Evolutionary conservation across 75 land plant genomes (phyloP), one percentile per base, ranked within the genome.

Genomic region (Pinus tabuliformis): DNA sequence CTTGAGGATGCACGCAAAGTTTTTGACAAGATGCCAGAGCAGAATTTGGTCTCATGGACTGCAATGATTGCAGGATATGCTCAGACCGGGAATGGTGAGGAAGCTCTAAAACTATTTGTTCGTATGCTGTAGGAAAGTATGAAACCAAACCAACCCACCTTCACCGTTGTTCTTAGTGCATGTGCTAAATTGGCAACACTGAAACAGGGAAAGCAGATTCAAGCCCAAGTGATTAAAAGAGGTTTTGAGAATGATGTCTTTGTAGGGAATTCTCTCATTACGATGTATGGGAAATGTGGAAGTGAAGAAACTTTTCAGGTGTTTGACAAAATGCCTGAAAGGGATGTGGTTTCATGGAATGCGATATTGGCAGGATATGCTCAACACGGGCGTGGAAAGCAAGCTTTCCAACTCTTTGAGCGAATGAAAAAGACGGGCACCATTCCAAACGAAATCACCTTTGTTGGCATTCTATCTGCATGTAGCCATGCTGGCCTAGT

Each of bases 281-380:
- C 78, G 62, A 90, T 87, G 74, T 89, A 92, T 74, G 86, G 87
- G 11, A 91, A 91, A 79, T 91, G 87, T 70, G 91, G 93, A 24
- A 64, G 80, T 66, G 83, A 84, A 17, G 88, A 88, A 12, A 76
- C 86, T 71, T 76, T 81, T 20, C 45, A 66, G 28, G 85, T 81
- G 3, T 91, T 91, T 74, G 71, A 86, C 24, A 80, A 70, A 68
- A 82, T 86, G 42, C 49, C 33, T 8, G 57, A 74, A 36, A 80
- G 71, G 76, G 84, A 82, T 61, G 36, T 84, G 20, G 88, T 91
- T 68, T 82, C 93, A 18, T 91, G 90, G 90, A 86, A 84, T 84
- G 88, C 87, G 60, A 13, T 91, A 5, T 77, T 88, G 68, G 80
- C 83, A 80, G 90, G 88, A 7, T 88, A 81, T 79, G 88, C 90